Conservation (phyloP, 2,329 filamentous ascomycete species). For the Aspergillus awamori region DNA sequence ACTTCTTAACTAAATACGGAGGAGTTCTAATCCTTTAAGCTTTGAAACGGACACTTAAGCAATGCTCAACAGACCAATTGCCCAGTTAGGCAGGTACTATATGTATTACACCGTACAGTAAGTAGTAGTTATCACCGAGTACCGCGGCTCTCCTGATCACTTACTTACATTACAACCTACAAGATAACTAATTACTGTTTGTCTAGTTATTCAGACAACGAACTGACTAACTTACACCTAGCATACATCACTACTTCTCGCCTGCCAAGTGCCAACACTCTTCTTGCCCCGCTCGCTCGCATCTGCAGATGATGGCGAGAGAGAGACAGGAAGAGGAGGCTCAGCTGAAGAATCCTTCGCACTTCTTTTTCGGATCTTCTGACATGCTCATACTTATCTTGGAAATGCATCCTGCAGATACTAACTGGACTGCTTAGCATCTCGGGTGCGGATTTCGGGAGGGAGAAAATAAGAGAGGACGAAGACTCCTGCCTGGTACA, state of each 20-base stretch:
- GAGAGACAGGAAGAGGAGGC: neutral
- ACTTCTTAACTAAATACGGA: no score
- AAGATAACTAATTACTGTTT: neutral
- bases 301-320: neutral
- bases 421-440: no score
- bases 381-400: no score
- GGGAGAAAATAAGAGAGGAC: neutral
- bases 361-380: neutral
- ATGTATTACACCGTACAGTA: no score
- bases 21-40: neutral
- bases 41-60: conserved; percentile 11
- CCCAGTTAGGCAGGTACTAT: neutral
- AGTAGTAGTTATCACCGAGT: neutral
- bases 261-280: no score
- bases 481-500: neutral
- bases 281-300: neutral
- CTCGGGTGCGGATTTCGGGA: neutral
- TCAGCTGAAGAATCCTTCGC: neutral
- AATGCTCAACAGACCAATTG: conserved; percentile 5
- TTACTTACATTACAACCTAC: neutral
- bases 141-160: neutral
- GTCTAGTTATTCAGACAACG: neutral
- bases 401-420: no score
- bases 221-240: neutral
- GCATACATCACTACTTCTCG: no score